Base-by-base conservation (phyloP, 1,284 basidiomycete species). In the Somion occarium region DNA sequence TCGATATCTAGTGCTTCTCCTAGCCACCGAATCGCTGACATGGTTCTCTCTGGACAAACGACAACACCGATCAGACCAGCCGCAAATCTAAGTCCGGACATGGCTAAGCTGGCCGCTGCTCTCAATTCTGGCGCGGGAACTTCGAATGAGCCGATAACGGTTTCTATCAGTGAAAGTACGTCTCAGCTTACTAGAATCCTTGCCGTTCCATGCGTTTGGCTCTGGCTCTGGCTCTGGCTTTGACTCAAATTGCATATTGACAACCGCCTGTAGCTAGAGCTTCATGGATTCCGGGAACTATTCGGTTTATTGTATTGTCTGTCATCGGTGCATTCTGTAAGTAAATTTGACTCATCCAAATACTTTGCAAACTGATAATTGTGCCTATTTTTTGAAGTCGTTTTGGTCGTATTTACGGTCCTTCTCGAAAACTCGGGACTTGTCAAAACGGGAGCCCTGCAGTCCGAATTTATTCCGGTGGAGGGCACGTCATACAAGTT, bases 341-440 rank as follows among this genome's bases (percentile, higher is more conserved):
- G 66, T 59, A 19, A 22, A 47, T 34, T 22, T 43, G 23, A 23
- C 20, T 5, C 25, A 43, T 24, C 42, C 51, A 27, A 26, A 30
- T 43, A 19, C 27, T 38, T 15, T 18, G 20, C 25, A 23, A 15
- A 34, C 42, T 43, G 11, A 43, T 15, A 34, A 15, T 22, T 43
- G 7, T 19, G 18, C 44, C 38, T 42, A n/a, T n/a, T n/a, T n/a
- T 44, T 37, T 22, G 11, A 56, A 89, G 86, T 89, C 64, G 75
- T 91, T 61, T 73, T 97, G 51, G 91, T 93, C 46, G 74, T 95
- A 39, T 71, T 96, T 42, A 88, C 91, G 0, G 85, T 96, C 44
- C 77, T 97, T 58, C 81, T 97, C 63, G 95, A 97, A 69, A 95
- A 93, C 64, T 88, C 91, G 24, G 93, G 93, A 7, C 75, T 96